Base-by-base conservation (phyloP, 106 monocot genomes). In the Allium cepa region DNA sequence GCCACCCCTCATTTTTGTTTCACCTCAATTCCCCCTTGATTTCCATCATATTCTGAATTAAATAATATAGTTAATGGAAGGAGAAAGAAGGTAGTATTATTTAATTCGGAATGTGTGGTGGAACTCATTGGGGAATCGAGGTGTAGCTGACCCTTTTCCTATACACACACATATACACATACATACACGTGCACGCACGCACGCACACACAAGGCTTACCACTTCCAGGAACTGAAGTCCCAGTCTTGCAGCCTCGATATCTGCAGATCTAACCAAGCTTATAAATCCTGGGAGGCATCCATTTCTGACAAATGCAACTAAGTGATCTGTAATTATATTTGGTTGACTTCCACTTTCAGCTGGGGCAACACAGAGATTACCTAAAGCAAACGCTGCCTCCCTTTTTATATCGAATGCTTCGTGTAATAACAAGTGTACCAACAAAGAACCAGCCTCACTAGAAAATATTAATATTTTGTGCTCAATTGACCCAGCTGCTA, bases 181-280 rank as follows among this genome's bases (percentile, higher is more conserved):
- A 22, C 22, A 22, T 22, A 1, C 22, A 22, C 22, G 22, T 1
- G 22, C 22, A 22, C 22, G 22, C 22, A 22, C 22, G 22, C 22
- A 22, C 22, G 22, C 22, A 22, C 22, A 1, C 22, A 22, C 22
- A 36, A 36, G 36, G 36, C 36, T 88, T 67, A 92, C 99, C 84
- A 99, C 45, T 74, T 99, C 99, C 67, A 99, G 72, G 70, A 99
- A 99, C 47, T 90, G 90, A 72, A 99, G 99, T 14, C 99, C 99
- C 72, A 99, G 60, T 63, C 81, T 82, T 56, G 99, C 99, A 63
- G 74, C 79, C 55, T 99, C 87, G 57, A 93, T 82, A 77, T 99
- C 93, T 22, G 90, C 83, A 48, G 93, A 99, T 50, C 84, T 80
- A 17, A 99, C 87, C 79, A 99, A 70, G 76, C 72, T 85, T 62